These are phyloP conservation scores for Buxus sempervirens DNA, from an alignment of 164 flowering plant species.

Conservation along the genomic window DNA sequence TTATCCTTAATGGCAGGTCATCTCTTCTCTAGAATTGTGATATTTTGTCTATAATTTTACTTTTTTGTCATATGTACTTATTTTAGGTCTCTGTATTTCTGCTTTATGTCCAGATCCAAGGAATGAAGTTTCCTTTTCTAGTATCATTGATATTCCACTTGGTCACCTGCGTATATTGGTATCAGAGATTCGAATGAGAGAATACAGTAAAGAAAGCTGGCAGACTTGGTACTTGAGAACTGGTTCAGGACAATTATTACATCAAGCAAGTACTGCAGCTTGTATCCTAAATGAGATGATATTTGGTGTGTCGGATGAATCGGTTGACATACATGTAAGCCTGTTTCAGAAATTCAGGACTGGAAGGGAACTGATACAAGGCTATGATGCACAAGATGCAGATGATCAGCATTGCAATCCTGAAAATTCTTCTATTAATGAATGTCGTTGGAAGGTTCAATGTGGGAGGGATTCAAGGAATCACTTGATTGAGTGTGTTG, in stretches of 20 bases:
- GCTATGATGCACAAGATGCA: conserved; percentile 11
- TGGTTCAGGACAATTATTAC: conserved; percentile 75
- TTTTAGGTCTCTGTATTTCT: neutral
- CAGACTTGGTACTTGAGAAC: conserved; percentile 70
- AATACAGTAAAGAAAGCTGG: conserved; percentile 67
- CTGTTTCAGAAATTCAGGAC: conserved; percentile 43
- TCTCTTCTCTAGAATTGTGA: conserved; percentile 17
- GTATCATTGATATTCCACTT: conserved; percentile 62
- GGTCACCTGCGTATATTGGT: conserved; percentile 57
- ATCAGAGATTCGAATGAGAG: conserved; percentile 61
- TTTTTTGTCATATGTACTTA: neutral
- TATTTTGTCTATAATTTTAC: neutral
- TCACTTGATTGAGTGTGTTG: conserved; percentile 65
- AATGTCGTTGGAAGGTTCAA: conserved; percentile 43
- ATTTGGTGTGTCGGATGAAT: conserved; percentile 75
- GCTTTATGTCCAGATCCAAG: conserved; percentile 42
- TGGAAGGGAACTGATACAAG: conserved; percentile 19
- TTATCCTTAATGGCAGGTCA: conserved; percentile 69
- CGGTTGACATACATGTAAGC: conserved; percentile 30
- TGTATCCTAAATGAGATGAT: conserved; percentile 86
- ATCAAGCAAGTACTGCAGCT: conserved; percentile 81
- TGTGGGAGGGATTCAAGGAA: conserved; percentile 26
- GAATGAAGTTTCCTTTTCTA: conserved; percentile 53
- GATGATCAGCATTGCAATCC: conserved; percentile 14
- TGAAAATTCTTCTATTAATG: conserved; percentile 8